Base-by-base conservation (phyloP, 2,329 filamentous ascomycete species). In the Pyricularia pennisetigena region DNA sequence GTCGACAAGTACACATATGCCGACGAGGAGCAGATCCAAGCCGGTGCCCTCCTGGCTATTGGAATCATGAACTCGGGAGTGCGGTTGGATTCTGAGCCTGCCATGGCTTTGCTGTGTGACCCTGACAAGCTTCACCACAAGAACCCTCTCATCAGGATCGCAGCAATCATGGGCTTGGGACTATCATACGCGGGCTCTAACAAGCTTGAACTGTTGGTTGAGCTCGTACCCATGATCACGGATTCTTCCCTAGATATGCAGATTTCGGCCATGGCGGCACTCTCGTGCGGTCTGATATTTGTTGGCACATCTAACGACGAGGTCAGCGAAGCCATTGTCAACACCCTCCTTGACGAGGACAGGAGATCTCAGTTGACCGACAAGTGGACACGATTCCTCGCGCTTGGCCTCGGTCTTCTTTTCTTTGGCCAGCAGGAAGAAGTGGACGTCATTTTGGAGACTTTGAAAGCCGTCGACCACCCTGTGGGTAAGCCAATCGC, bases 361-460 rank as follows among this genome's bases (percentile, higher is more conserved):
- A 88, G 94, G 69, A 90, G 91, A 80, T 90, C 87, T 75, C 94
- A 97, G 78, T 83, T 99, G 70, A 97, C 96, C 73, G 93, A 98
- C 80, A 99, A 98, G 81, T 99, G 95, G 95, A 95, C 94, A 35
- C 89, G 95, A 23, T 99, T 99, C 82, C 90, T 99, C 82, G 94
- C 92, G 24, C 89, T 99, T 61, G 95, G 95, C 71, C 85, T 99
- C 71, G 95, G 94, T 1, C 85, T 99, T 29, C 84, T 99, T 30
- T 99, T 93, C 85, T 98, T 99, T 74, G 95, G 95, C 57, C 90
- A 93, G 71, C 95, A 99, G 79, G 95, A 99, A 78, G 94, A 98
- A 78, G 95, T 98, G n/a, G 95, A 99, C 74, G 94, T 98, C 69
- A 94, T 98, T 72, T 82, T 98, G 35, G 95, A 99, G 81, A 97